phyloP scores from a whole-genome alignment of 2,329 filamentous ascomycete genomes.

The Bipolaris cookei region DNA sequence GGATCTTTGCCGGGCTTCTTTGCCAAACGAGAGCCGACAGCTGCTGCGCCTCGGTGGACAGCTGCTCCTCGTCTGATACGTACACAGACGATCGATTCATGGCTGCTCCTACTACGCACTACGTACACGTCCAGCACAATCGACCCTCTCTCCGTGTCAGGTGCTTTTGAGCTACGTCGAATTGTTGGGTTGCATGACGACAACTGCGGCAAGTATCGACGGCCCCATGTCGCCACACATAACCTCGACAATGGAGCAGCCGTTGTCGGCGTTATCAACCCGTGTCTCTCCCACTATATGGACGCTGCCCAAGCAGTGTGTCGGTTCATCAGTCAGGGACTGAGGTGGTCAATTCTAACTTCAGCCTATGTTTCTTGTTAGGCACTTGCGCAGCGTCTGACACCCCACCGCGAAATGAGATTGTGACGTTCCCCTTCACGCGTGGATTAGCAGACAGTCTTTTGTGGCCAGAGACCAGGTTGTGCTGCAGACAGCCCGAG shows the following conservation, averaged over 20 bases:
- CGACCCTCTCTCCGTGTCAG: constrained; percentile 8
- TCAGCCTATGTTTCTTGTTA: constrained; percentile 11
- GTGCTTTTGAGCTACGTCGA: constrained; percentile 13
- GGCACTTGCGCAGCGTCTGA: constrained; percentile 3
- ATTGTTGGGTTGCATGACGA: constrained; percentile 23
- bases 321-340: constrained; percentile 5
- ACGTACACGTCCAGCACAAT: not conserved
- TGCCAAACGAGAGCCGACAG: constrained; percentile 12
- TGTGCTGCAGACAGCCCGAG: not conserved
- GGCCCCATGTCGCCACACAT: constrained; percentile 12
- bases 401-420: constrained; percentile 1
- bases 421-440: not conserved
- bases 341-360: constrained; percentile 20
- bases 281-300: constrained; percentile 13
- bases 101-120: constrained; percentile 4
- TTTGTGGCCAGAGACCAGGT: not conserved
- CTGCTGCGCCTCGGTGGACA: constrained; percentile 24
- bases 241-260: constrained; percentile 7
- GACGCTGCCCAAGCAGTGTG: constrained; percentile 17
- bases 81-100: constrained; percentile 8
- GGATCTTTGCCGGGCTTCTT: constrained; percentile 13
- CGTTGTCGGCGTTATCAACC: constrained; percentile 20
- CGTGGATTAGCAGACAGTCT: not conserved
- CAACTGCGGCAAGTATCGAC: constrained; percentile 15
- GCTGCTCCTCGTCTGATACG: constrained; percentile 14